Evolutionary conservation across 78 protist genomes (phyloP).

Genomic region (Monosiga brevicollis): DNA sequence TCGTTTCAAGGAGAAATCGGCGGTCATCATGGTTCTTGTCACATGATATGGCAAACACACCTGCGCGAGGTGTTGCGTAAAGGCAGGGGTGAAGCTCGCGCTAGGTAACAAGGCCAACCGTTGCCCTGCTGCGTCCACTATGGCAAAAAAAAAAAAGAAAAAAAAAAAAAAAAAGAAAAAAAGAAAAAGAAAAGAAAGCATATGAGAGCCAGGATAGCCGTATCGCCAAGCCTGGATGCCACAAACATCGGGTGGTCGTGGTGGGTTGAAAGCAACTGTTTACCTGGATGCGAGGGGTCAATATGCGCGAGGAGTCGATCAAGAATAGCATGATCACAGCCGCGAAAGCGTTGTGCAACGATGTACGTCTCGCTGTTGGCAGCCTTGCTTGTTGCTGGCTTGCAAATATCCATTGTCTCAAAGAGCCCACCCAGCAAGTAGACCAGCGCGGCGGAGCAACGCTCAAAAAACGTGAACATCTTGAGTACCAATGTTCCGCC

Average conservation of each 20-base stretch:
- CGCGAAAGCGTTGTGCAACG: neutral
- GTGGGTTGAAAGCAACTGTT: neutral
- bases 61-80: too few relatives aligned
- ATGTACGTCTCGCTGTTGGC: neutral
- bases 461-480: neutral
- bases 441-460: neutral
- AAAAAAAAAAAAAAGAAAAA: too few relatives aligned
- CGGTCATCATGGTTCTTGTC: too few relatives aligned
- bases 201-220: neutral
- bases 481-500: neutral
- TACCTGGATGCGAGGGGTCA: too few relatives aligned
- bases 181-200: neutral
- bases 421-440: neutral
- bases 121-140: too few relatives aligned
- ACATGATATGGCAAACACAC: too few relatives aligned
- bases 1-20: too few relatives aligned
- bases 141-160: neutral
- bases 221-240: neutral
- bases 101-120: too few relatives aligned
- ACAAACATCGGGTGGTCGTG: neutral
- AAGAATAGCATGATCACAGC: neutral
- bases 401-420: neutral
- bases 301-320: neutral
- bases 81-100: too few relatives aligned
- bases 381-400: neutral